Conservation (phyloP, 2,329 filamentous ascomycete genomes). For the Aspergillus uvarum region DNA sequence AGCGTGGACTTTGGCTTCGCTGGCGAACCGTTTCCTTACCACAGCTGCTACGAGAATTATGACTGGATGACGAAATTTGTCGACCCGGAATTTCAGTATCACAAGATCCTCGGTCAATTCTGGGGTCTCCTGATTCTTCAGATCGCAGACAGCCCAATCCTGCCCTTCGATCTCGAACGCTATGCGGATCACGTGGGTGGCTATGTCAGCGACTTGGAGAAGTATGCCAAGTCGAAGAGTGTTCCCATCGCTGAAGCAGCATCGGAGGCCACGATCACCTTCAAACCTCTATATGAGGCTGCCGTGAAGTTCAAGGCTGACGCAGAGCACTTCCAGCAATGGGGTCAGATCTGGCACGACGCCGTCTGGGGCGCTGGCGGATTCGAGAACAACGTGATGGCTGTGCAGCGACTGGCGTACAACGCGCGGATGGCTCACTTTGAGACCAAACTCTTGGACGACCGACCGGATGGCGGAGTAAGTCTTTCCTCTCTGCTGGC, state of each 20-base stretch:
- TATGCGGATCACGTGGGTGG: constrained; percentile 66
- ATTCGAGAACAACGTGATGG: constrained; percentile 71
- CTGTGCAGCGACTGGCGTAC: constrained; percentile 67
- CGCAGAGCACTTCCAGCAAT: constrained; percentile 67
- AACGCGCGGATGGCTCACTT: constrained; percentile 79
- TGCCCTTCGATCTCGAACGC: constrained; percentile 75
- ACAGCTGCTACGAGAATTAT: constrained; percentile 87
- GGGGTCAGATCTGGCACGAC: constrained; percentile 75
- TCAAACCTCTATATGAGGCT: constrained; percentile 63
- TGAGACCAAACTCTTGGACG: constrained; percentile 78
- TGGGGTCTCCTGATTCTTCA: constrained; percentile 82
- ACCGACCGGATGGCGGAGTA: constrained; percentile 70
- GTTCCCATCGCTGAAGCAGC: constrained; percentile 29
- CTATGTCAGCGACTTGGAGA: constrained; percentile 67
- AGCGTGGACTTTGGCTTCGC: constrained; percentile 81
- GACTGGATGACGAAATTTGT: constrained; percentile 78
- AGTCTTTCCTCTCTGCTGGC: constrained; percentile 42
- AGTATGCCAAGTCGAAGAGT: constrained; percentile 61
- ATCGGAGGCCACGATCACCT: constrained; percentile 45
- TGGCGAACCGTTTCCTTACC: constrained; percentile 66
- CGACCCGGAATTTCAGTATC: constrained; percentile 81
- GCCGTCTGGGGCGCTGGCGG: constrained; percentile 69
- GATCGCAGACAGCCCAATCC: constrained; percentile 73
- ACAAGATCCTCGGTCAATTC: constrained; percentile 74
- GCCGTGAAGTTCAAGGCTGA: constrained; percentile 60